Base-by-base conservation (phyloP, 306 rosid species). In the Fragaria vesca region DNA sequence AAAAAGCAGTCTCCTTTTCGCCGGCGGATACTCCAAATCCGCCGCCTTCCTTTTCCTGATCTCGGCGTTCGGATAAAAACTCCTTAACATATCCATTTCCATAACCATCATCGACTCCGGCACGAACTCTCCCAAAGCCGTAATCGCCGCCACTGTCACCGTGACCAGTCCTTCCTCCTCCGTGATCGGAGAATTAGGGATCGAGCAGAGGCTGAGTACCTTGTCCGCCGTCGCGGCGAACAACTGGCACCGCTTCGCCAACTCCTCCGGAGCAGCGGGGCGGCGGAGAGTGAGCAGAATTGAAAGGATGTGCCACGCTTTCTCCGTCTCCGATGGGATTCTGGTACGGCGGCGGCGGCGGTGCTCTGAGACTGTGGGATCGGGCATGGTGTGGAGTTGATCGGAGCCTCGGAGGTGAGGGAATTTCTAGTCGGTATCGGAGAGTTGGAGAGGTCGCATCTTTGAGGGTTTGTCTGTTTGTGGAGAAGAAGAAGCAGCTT, bases 121-220 rank as follows among this genome's bases (percentile, higher is more conserved):
- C 68, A 66, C 72, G 28, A 63, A 66, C 75, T 70, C 78, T 13
- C 48, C 75, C 47, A 66, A 24, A n/a, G 78, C 70, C 46, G 57
- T 42, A 45, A 75, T 16, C 20, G 78, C 81, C 5, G 70, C 72
- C 52, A 34, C 36, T 1, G 83, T 66, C 2, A 70, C 76, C 5
- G 68, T 46, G 50, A 83, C 81, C 6, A 80, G 65, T 62, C 52
- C 61, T 66, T 54, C 52, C 15, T 79, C 81, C 51, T 54, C 62
- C 30, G 79, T 81, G 30, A 83, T 26, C 21, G 86, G 83, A 17
- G 86, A 83, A 5, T 36, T 54, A 6, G 80, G 75, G n/a, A 75
- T 79, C 4, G 77, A 20, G 20, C 86, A 79, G 18, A 83, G 76
- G 73, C 63, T 17, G 30, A 72, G 78, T 5, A 83, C 78, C 12